These are phyloP conservation scores for Geranomyces variabilis DNA, from an alignment of 192 early-diverging fungal species.

Conservation along the genomic window DNA sequence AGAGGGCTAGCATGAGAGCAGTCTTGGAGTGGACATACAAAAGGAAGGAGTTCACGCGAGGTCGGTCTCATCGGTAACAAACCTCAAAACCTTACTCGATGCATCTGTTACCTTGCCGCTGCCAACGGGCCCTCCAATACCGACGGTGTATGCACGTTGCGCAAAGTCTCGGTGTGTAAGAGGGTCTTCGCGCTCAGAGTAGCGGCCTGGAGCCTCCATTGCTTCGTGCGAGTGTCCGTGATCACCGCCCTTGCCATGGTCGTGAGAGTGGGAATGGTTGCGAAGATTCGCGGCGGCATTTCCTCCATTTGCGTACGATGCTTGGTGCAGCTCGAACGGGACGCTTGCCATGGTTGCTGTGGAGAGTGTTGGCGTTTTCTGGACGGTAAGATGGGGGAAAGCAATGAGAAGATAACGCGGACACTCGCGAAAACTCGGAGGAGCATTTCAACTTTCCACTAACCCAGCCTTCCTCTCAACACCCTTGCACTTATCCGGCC, in stretches of 20 bases:
- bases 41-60: not conserved
- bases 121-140: conserved; percentile 78
- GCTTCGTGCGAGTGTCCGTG: conserved; percentile 93
- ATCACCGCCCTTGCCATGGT: conserved; percentile 49
- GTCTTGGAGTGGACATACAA: not conserved
- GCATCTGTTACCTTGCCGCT: conserved; percentile 90
- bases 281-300: not conserved
- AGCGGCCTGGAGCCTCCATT: conserved; percentile 85
- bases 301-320: conserved; percentile 22
- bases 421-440: too few species aligned
- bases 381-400: too few species aligned
- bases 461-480: too few species aligned
- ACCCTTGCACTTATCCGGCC: too few species aligned
- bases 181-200: conserved; percentile 72
- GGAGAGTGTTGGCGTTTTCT: too few species aligned
- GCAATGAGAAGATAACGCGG: too few species aligned
- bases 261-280: conserved; percentile 18
- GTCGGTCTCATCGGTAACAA: not conserved
- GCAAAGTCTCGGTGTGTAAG: conserved; percentile 78
- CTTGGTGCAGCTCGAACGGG: conserved; percentile 25
- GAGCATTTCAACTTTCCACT: too few species aligned
- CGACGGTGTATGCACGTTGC: conserved; percentile 86
- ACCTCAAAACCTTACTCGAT: not conserved
- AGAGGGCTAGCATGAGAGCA: conserved; percentile 57
- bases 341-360: conserved; percentile 9